phyloP scores from a whole-genome alignment of 495 filamentous ascomycete genomes.

The Penicillium samsonianum region DNA sequence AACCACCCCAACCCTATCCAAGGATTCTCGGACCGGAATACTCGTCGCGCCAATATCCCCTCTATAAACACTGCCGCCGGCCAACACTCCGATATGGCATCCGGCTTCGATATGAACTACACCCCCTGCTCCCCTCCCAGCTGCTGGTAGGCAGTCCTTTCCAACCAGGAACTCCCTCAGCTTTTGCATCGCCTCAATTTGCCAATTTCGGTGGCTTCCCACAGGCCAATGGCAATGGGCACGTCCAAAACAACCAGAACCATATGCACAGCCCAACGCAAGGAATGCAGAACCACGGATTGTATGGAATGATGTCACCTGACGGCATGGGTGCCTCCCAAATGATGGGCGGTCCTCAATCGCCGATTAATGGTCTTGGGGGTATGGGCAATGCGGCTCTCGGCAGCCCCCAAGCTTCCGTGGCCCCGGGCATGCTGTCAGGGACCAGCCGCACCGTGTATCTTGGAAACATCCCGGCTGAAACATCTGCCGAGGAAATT shows the following conservation, averaged over 20 bases:
- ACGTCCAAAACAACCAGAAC: slow-evolving; percentile 57
- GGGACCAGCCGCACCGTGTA: slow-evolving; percentile 96
- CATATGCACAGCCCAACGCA: slow-evolving; percentile 62
- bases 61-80: slow-evolving; percentile 80
- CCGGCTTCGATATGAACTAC: slow-evolving; percentile 96
- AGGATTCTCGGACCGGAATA: slow-evolving; percentile 80
- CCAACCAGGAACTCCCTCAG: slow-evolving; percentile 87
- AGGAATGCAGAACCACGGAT: slow-evolving; percentile 64
- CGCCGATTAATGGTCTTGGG: slow-evolving; percentile 74
- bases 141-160: slow-evolving; percentile 94
- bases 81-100: slow-evolving; percentile 73
- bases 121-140: slow-evolving; percentile 90
- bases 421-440: slow-evolving; percentile 77
- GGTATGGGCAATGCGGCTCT: slow-evolving; percentile 59
- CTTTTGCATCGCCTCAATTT: slow-evolving; percentile 89
- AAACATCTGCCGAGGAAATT: slow-evolving; percentile 98
- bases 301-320: slow-evolving; percentile 76
- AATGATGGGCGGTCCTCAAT: slow-evolving; percentile 78
- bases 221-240: slow-evolving; percentile 61
- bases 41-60: slow-evolving; percentile 82
- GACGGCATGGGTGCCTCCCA: slow-evolving; percentile 72
- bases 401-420: slow-evolving; percentile 65
- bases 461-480: slow-evolving; percentile 94
- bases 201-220: slow-evolving; percentile 77
- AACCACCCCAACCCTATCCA: slow-evolving; percentile 62